Conservation (phyloP, 139 green algal genomes). For the Pleodorina starrii region DNA sequence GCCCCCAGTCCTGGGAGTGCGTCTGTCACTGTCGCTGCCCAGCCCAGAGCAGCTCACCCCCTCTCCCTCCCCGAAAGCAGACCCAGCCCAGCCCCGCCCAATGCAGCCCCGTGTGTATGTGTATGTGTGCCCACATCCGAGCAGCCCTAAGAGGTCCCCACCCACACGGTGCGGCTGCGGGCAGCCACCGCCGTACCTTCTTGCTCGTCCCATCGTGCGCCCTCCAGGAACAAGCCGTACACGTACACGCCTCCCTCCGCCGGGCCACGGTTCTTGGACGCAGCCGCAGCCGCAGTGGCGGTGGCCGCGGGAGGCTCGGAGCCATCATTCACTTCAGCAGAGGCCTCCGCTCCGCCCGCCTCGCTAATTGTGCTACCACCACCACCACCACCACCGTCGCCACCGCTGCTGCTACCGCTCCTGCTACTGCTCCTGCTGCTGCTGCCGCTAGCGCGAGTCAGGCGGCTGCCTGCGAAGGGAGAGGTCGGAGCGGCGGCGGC, state of each 20-base stretch:
- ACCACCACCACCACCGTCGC: not conserved
- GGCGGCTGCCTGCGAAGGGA: not conserved
- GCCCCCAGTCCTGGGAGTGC: too few species aligned
- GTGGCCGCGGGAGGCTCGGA: too few species aligned
- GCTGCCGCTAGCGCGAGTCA: not conserved
- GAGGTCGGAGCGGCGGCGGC: not conserved
- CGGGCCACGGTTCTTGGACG: not conserved
- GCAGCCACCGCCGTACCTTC: conserved; percentile 18
- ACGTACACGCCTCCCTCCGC: conserved; percentile 82
- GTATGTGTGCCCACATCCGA: too few species aligned
- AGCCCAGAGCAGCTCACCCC: too few species aligned
- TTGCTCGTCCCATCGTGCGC: conserved; percentile 70
- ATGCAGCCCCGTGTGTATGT: too few species aligned
- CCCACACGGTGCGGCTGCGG: too few species aligned
- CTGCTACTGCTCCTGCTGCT: not conserved
- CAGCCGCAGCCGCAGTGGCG: not conserved
- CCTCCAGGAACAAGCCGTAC: conserved; percentile 84
- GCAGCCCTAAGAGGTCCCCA: too few species aligned
- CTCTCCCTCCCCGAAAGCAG: too few species aligned
- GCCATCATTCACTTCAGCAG: too few species aligned
- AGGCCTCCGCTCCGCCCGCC: not conserved
- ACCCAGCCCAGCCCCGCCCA: too few species aligned
- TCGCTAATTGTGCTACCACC: not conserved
- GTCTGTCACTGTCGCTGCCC: too few species aligned
- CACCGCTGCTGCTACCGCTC: not conserved